Evolutionary conservation across 495 filamentous ascomycete genomes (phyloP), one percentile per base, ranked within the genome.

Genomic region (Aspergillus heteromorphus): DNA sequence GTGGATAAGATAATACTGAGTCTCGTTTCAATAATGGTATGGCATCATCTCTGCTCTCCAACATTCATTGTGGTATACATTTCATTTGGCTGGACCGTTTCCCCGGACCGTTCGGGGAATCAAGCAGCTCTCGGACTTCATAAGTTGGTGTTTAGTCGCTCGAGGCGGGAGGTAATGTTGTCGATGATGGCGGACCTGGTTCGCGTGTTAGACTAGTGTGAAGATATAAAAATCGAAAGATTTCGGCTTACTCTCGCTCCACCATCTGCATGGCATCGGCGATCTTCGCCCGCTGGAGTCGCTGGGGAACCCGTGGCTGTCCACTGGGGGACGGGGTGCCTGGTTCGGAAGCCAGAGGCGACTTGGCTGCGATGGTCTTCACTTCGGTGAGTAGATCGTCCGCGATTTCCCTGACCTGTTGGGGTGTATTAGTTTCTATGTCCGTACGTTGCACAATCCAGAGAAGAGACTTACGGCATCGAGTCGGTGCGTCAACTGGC

Each of bases 211-310:
- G n/a, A n/a, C n/a, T n/a, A n/a, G n/a, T n/a, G n/a, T n/a, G n/a
- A n/a, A n/a, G n/a, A n/a, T n/a, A n/a, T n/a, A n/a, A n/a, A n/a
- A n/a, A n/a, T n/a, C n/a, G n/a, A n/a, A n/a, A n/a, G n/a, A 8
- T 10, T 20, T 48, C 65, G 23, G 72, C 77, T 52, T 45, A 78
- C 76, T 91, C 87, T 66, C 87, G 74, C 38, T 89, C 86, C 57
- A 91, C 74, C 67, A 90, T 75, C 51, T 71, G 72, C 76, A 86
- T 87, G 10, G 88, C 82, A 67, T 89, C 83, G 14, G 75, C 73
- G 54, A 88, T 67, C 73, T 86, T 88, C 21, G 79, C 81, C 53
- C 80, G 83, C 56, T 87, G 79, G 38, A 90, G 71, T 40, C 85
- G 82, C 43, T 83, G 75, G 7, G 87, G 86, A 41, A 91, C 83